Conservation (phyloP, 805 yeast genomes). For the Myxozyma kluyveri region DNA sequence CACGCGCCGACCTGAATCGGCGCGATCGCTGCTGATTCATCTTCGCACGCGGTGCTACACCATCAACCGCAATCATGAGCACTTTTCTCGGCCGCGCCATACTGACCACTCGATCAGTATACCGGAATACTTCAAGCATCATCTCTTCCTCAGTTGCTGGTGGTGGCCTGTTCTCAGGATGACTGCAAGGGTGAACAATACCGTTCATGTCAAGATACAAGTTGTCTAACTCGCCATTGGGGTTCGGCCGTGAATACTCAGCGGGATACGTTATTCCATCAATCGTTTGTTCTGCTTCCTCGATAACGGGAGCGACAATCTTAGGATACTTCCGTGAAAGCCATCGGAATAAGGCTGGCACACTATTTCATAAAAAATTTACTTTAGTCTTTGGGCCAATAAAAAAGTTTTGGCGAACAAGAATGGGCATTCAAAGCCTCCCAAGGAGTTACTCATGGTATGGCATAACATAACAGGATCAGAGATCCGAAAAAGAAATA, state of each 20-base stretch:
- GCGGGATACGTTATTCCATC: conserved; percentile 66
- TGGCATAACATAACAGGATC: not conserved
- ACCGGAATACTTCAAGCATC: conserved; percentile 88
- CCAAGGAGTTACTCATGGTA: conserved; percentile 1
- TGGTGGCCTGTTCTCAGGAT: conserved; percentile 93
- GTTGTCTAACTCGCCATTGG: conserved; percentile 94
- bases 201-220: conserved; percentile 97
- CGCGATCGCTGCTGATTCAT: conserved; percentile 97
- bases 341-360: conserved; percentile 98
- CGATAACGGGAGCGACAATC: conserved; percentile 85
- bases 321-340: conserved; percentile 88
- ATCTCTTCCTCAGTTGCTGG: conserved; percentile 97
- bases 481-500: not conserved
- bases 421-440: not conserved
- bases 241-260: conserved; percentile 71
- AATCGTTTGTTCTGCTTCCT: conserved; percentile 55
- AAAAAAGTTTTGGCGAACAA: no score
- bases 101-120: conserved; percentile 84
- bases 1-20: conserved; percentile 87
- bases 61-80: conserved; percentile 94
- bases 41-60: conserved; percentile 97
- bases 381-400: not conserved
- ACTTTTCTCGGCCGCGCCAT: conserved; percentile 96
- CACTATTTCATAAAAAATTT: conserved; percentile 46
- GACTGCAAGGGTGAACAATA: conserved; percentile 98